phyloP scores from a whole-genome alignment of 73 alveolate species.

The Effrenium voratum region DNA sequence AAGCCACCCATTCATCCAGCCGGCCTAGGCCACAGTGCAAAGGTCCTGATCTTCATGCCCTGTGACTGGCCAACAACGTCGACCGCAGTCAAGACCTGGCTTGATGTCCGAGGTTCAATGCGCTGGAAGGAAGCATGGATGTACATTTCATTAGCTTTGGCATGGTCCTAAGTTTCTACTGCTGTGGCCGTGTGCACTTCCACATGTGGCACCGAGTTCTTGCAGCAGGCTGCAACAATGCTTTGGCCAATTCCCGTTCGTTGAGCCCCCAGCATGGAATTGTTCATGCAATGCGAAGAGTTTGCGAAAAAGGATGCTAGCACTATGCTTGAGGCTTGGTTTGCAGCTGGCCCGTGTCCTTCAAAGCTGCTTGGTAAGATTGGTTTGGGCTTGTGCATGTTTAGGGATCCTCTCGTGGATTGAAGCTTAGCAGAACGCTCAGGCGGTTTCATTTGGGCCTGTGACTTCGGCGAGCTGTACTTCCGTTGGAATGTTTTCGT shows the following conservation, averaged over 20 bases:
- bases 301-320: not conserved
- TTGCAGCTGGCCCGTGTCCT: conserved; percentile 18
- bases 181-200: not conserved
- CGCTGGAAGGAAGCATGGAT: not conserved
- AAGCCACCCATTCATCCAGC: too few species aligned
- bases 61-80: not conserved
- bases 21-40: not conserved
- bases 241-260: conserved; percentile 20
- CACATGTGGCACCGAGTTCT: not conserved
- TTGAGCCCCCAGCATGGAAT: not conserved
- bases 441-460: conserved; percentile 38
- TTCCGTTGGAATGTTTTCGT: conserved; percentile 23
- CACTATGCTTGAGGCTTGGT: not conserved
- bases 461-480: conserved; percentile 64
- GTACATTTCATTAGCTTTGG: conserved; percentile 34
- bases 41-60: conserved; percentile 43
- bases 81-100: not conserved
- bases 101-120: not conserved
- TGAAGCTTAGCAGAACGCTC: not conserved
- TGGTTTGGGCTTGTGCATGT: not conserved
- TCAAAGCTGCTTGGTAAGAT: not conserved
- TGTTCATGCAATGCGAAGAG: not conserved
- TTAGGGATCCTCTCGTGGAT: not conserved
- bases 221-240: conserved; percentile 1
- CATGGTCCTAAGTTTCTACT: not conserved